Base-by-base conservation (phyloP, 2,329 filamentous ascomycete species). In the Boeremia exigua region DNA sequence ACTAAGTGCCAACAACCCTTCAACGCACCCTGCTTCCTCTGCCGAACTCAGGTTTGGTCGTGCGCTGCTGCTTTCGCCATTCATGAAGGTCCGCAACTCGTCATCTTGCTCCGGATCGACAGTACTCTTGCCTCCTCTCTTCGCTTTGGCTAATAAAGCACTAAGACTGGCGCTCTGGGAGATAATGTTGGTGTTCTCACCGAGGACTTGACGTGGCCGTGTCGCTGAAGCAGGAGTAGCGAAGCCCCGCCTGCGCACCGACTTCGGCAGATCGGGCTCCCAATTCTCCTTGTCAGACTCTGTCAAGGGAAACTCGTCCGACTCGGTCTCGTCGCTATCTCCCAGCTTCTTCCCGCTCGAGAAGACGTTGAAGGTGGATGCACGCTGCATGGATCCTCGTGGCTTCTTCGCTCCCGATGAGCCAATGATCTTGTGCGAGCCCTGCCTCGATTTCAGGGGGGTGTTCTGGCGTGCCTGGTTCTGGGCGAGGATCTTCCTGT, bases 251-350 rank as follows among this genome's bases (percentile, higher is more conserved):
- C 69, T 67, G 17, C 66, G 67, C 23, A 74, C 78, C 53, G 68
- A 61, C 47, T 62, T 64, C 12, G 63, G 56, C 46, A 70, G 62
- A 14, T 74, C 65, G n/a, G 84, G 84, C 36, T 83, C 76, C 85
- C 92, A 96, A 71, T 98, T 98, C 78, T 98, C 94, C 78, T 98
- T 98, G 74, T 98, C 94, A 1, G 92, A 96, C 68, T 96, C 93
- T 44, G 86, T 73, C 77, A 85, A 85, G 71, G 66, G 80, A 65
- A 75, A 80, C 75, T 80, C 77, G 23, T 82, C 78, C 33, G 76
- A 75, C 63, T 80, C 79, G 59, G 69, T 71, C 19, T 64, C 61
- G 12, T 64, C 61, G 2, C 58, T 60, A 36, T 58, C 55, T 40
- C 67, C 66, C 37, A 68, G 61, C 43, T 56, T 63, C 30, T 66